Conservation (phyloP, 139 green algal species). For the Ettlia oleoabundans region DNA sequence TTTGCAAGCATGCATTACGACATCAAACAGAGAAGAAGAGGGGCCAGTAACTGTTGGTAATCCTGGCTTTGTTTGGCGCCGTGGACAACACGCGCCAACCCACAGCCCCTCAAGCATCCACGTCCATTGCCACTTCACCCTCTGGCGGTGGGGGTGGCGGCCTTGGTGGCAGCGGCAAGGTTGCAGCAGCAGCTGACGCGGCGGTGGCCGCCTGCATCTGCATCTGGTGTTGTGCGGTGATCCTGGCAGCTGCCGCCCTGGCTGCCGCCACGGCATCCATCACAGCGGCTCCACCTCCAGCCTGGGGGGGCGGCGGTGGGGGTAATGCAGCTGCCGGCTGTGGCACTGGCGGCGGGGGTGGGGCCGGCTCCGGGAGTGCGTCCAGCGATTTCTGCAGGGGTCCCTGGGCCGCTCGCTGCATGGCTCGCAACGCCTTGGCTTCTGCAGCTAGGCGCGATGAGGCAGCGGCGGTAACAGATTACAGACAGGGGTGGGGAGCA, state of each 20-base stretch:
- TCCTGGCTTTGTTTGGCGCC: too few species aligned
- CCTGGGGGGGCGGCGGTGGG: not conserved
- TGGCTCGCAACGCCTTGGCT: not conserved
- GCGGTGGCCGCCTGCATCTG: not conserved
- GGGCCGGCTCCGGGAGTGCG: not conserved
- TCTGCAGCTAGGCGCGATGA: not conserved
- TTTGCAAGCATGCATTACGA: too few species aligned
- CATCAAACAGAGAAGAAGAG: too few species aligned
- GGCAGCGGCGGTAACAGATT: not conserved
- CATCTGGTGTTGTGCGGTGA: not conserved
- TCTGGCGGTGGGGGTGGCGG: not conserved
- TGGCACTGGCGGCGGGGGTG: not conserved
- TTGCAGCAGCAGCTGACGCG: not conserved
- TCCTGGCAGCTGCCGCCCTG: not conserved
- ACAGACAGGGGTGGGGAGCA: not conserved
- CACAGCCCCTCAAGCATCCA: not conserved
- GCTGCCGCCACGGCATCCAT: not conserved
- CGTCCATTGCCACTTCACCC: not conserved
- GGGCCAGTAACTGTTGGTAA: too few species aligned
- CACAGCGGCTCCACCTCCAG: not conserved
- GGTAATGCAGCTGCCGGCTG: not conserved
- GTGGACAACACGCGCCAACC: too few species aligned
- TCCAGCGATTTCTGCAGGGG: not conserved
- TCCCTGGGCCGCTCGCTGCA: constrained; percentile 8
- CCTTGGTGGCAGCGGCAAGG: not conserved